A percentile compares a stretch with the other conserved stretches of the same genome.
Evolutionary conservation across 148 eudicot species (phyloP).

Genomic region (Chenopodium formosanum): DNA sequence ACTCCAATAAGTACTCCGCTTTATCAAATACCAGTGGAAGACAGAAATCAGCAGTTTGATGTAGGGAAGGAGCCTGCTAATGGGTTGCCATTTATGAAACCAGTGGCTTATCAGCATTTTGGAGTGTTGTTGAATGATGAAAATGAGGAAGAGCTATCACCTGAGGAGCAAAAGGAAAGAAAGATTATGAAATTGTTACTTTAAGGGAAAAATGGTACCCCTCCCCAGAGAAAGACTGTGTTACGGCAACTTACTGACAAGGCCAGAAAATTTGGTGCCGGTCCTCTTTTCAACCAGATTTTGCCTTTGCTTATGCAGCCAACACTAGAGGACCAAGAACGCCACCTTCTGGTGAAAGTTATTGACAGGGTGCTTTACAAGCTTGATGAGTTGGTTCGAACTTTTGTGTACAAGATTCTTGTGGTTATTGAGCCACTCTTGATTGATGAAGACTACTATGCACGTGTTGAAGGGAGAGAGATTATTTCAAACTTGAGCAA

Average conservation of each 20-base stretch:
- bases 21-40: conserved; percentile 82
- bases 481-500: conserved; percentile 95
- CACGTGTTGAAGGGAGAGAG: conserved; percentile 97
- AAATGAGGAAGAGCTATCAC: conserved; percentile 79
- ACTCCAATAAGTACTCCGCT: conserved; percentile 83
- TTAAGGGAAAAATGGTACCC: conserved; percentile 94
- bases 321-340: conserved; percentile 90
- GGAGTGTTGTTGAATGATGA: conserved; percentile 74
- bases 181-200: conserved; percentile 91
- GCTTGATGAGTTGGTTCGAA: conserved; percentile 95
- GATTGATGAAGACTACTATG: conserved; percentile 95
- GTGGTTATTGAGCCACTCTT: conserved; percentile 93
- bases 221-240: conserved; percentile 97
- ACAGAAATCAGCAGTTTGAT: conserved; percentile 83
- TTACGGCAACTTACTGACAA: conserved; percentile 89
- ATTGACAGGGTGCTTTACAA: conserved; percentile 91
- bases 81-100: conserved; percentile 86
- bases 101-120: conserved; percentile 83
- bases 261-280: conserved; percentile 97
- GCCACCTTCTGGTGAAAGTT: conserved; percentile 93
- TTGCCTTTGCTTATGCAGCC: conserved; percentile 98
- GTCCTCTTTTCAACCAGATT: conserved; percentile 79
- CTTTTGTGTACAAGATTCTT: conserved; percentile 89
- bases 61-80: conserved; percentile 81
- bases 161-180: conserved; percentile 91